Conservation (phyloP, 83 land plant genomes). For the Larix sibirica region DNA sequence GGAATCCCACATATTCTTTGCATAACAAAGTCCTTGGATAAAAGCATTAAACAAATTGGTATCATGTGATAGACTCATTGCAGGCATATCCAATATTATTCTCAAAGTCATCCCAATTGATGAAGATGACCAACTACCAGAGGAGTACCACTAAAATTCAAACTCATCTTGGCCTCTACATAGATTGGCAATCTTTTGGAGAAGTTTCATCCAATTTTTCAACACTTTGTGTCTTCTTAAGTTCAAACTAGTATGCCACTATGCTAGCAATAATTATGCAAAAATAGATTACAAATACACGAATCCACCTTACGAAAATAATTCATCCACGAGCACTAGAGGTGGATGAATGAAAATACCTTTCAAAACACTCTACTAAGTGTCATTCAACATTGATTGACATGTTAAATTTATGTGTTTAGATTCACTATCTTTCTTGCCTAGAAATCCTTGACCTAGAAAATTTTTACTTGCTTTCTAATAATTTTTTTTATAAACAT, state of each 20-base stretch:
- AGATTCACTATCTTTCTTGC: neutral
- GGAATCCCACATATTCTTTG: no score
- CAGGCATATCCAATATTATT: no score
- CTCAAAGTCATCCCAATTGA: neutral
- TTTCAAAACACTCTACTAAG: neutral
- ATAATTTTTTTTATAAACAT: slow-evolving; percentile 60
- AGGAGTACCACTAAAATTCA: neutral
- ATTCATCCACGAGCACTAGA: neutral
- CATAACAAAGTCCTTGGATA: no score
- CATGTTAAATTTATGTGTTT: neutral
- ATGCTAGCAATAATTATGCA: no score
- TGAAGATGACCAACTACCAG: neutral
- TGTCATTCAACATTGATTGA: neutral
- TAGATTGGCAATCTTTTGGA: neutral
- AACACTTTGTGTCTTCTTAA: neutral
- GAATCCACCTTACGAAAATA: neutral
- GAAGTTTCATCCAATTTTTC: no score
- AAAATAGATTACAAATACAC: no score
- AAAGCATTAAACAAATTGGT: no score
- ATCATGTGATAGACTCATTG: no score
- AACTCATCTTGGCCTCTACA: neutral
- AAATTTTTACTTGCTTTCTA: slow-evolving; percentile 34
- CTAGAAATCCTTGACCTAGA: neutral
- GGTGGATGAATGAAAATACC: neutral
- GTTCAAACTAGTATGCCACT: no score